Percentiles rank a stretch among this genome's conserved stretches.
phyloP scores from a whole-genome alignment of 2,329 filamentous ascomycete genomes.

The Trichophyton benhamiae region DNA sequence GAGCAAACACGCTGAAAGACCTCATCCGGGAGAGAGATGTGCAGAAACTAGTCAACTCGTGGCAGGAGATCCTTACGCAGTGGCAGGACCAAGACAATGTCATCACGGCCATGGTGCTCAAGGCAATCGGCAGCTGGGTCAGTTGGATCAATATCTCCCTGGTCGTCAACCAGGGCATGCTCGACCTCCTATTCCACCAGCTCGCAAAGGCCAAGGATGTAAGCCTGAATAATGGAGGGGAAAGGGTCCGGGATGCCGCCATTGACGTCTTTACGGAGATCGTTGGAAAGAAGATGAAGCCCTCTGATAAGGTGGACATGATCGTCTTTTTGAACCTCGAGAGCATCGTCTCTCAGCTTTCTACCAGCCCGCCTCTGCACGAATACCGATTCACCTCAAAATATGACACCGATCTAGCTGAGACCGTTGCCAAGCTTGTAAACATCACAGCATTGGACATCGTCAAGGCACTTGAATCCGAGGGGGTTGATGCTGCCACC shows the following conservation, averaged over 20 bases:
- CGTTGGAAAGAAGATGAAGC: conserved; percentile 94
- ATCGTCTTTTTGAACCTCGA: conserved; percentile 81
- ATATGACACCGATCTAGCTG: conserved; percentile 91
- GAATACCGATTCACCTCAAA: conserved; percentile 67
- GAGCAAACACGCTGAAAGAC: conserved; percentile 84
- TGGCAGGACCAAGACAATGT: conserved; percentile 59
- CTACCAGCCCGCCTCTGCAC: conserved; percentile 66
- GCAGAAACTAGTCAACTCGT: conserved; percentile 73
- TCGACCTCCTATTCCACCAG: conserved; percentile 72
- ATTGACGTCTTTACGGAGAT: conserved; percentile 94
- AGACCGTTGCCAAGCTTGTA: conserved; percentile 88
- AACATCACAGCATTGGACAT: conserved; percentile 83
- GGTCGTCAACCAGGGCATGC: conserved; percentile 79
- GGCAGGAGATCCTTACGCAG: conserved; percentile 76
- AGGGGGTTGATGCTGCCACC: conserved; percentile 46
- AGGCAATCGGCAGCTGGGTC: conserved; percentile 91
- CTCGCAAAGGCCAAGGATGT: conserved; percentile 60
- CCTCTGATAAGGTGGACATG: conserved; percentile 84
- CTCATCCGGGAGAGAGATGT: conserved; percentile 76
- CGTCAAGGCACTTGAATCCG: conserved; percentile 70
- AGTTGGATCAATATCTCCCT: conserved; percentile 97
- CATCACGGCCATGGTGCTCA: conserved; percentile 77
- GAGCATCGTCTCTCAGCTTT: conserved; percentile 72
- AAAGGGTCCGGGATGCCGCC: conserved; percentile 76
- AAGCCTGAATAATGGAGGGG: conserved; percentile 54